Evolutionary conservation across 2,329 filamentous ascomycete genomes (phyloP).

Genomic region (Xylaria sp.): DNA sequence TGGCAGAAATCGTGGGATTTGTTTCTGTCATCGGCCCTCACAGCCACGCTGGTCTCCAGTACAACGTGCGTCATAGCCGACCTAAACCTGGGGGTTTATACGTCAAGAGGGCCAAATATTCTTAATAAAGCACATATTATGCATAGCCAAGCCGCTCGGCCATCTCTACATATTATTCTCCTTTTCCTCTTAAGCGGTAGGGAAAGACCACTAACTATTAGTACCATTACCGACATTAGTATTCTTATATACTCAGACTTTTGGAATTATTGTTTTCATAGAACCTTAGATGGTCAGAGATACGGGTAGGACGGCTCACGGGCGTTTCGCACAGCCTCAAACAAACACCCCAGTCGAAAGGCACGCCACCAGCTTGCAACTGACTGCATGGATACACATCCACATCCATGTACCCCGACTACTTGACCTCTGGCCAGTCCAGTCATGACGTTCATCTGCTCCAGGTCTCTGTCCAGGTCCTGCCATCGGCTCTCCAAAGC

Average conservation of each 20-base stretch:
- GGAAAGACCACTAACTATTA: not conserved
- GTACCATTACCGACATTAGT: no score
- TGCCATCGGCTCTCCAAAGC: slow-evolving; percentile 1
- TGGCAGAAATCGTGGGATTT: slow-evolving; percentile 1
- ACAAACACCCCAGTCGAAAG: not conserved
- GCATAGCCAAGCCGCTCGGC: not conserved
- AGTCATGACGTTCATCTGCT: not conserved
- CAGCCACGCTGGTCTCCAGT: slow-evolving; percentile 29
- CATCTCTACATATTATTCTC: not conserved
- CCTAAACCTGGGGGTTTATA: slow-evolving; percentile 2
- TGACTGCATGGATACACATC: slow-evolving; percentile 6
- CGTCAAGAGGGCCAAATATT: not conserved
- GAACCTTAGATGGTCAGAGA: not conserved
- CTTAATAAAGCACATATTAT: not conserved
- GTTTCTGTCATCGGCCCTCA: slow-evolving; percentile 29
- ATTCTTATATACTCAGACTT: not conserved
- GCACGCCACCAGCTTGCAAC: slow-evolving; percentile 17
- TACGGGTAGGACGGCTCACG: slow-evolving; percentile 28
- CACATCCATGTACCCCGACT: slow-evolving; percentile 1
- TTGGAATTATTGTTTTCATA: not conserved
- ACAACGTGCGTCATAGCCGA: slow-evolving; percentile 26
- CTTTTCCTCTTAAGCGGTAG: no score
- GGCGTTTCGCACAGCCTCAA: slow-evolving; percentile 32
- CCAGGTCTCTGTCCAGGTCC: not conserved
- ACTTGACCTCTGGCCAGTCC: slow-evolving; percentile 21